These are phyloP conservation scores for Exophiala xenobiotica DNA, from an alignment of 2,329 filamentous ascomycete genomes.

Conservation along the genomic window DNA sequence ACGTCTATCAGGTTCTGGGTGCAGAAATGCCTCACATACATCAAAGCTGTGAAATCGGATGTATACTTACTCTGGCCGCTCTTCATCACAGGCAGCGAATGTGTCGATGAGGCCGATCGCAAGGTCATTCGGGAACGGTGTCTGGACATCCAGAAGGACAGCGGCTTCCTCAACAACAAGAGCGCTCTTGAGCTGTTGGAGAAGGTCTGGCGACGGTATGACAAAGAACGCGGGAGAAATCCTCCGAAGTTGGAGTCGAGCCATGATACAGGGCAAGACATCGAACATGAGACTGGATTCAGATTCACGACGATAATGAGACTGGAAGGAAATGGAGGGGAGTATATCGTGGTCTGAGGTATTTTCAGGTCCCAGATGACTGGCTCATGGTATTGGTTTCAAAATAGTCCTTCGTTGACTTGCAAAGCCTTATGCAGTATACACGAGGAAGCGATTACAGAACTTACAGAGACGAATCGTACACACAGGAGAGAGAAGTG, in stretches of 20 bases:
- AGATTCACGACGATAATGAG: conserved; percentile 41
- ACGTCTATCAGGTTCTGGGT: conserved; percentile 81
- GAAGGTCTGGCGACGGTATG: conserved; percentile 64
- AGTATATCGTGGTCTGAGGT: conserved; percentile 41
- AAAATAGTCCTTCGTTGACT: too few species aligned
- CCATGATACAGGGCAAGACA: background rate
- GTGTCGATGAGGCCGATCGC: conserved; percentile 76
- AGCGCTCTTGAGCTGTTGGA: conserved; percentile 82
- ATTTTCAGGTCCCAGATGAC: background rate
- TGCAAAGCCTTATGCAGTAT: too few species aligned
- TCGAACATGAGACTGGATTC: conserved; percentile 32
- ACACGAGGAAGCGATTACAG: too few species aligned
- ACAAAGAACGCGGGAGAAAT: conserved; percentile 5
- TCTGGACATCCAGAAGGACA: conserved; percentile 80
- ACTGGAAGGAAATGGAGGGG: conserved; percentile 38
- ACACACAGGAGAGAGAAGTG: too few species aligned
- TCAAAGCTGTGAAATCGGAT: conserved; percentile 74
- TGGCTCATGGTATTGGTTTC: too few species aligned
- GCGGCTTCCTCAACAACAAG: conserved; percentile 91
- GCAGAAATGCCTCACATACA: conserved; percentile 77
- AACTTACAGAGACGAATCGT: too few species aligned
- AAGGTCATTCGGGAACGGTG: conserved; percentile 76
- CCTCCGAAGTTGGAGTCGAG: background rate
- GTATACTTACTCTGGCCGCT: conserved; percentile 93
- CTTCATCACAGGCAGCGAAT: conserved; percentile 87